phyloP scores from a whole-genome alignment of 2,329 filamentous ascomycete species.

The Berkeleyomyces rouxiae region DNA sequence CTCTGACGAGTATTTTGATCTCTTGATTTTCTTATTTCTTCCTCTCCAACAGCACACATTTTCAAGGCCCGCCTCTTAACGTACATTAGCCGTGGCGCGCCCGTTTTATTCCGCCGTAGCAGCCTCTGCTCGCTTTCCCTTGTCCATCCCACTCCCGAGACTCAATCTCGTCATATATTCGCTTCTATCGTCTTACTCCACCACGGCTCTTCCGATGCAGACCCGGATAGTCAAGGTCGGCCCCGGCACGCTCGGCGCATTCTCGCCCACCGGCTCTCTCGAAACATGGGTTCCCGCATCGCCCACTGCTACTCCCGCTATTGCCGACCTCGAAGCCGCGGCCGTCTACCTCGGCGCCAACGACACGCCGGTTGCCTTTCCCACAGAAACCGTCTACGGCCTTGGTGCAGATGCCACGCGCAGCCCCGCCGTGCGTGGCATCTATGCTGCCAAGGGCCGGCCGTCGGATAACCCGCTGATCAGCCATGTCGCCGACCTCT shows the following conservation, averaged over 20 bases:
- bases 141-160: not conserved
- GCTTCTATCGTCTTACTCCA: not conserved
- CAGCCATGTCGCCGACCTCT: conserved; percentile 69
- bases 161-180: conserved; percentile 1
- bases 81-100: not conserved
- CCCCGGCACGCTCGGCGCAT: conserved; percentile 22
- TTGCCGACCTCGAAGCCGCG: conserved; percentile 40
- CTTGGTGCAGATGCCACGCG: conserved; percentile 90
- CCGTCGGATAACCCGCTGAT: conserved; percentile 94
- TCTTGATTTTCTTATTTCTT: no score
- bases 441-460: conserved; percentile 77
- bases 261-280: conserved; percentile 21
- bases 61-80: not conserved
- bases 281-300: conserved; percentile 27
- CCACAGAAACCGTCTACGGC: conserved; percentile 94
- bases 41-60: not conserved
- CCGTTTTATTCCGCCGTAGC: not conserved
- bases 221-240: conserved; percentile 25
- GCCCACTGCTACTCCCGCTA: conserved; percentile 13
- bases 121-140: not conserved
- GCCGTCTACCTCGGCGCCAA: conserved; percentile 47
- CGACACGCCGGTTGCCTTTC: conserved; percentile 75
- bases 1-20: not conserved
- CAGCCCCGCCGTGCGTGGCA: conserved; percentile 69
- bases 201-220: conserved; percentile 20